Percentiles rank a stretch among this genome's conserved stretches.
Conservation (phyloP, 352 stramenopile species). For the Globisporangium radiosum region DNA sequence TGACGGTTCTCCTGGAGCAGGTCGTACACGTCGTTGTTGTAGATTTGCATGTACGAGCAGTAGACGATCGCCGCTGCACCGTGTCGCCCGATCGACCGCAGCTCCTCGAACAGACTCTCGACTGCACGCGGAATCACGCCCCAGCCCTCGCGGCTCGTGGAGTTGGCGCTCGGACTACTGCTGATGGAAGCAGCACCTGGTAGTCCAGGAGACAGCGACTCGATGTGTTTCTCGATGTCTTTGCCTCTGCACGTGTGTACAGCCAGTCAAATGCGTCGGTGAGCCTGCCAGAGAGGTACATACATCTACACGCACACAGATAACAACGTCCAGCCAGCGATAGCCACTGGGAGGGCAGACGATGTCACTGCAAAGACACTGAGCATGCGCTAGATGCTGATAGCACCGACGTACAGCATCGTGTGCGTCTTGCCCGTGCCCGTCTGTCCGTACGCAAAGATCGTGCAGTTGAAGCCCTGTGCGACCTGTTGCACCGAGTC, state of each 20-base stretch:
- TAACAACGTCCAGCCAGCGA: no score
- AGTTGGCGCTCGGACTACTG: constrained; percentile 1
- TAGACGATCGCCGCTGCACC: constrained; percentile 67
- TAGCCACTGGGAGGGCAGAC: not conserved
- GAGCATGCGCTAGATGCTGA: not conserved
- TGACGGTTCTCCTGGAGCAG: constrained; percentile 59
- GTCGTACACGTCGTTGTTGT: constrained; percentile 83
- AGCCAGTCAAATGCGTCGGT: not conserved
- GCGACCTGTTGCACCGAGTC: constrained; percentile 72
- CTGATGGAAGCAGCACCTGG: not conserved
- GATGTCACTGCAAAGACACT: not conserved
- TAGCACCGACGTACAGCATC: constrained; percentile 52
- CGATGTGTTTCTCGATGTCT: constrained; percentile 42
- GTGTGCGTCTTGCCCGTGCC: constrained; percentile 89
- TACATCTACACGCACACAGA: not conserved
- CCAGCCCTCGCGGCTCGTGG: constrained; percentile 25
- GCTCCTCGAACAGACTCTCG: constrained; percentile 76
- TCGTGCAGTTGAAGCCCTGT: constrained; percentile 87
- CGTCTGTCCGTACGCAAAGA: constrained; percentile 90
- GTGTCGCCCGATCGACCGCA: constrained; percentile 35
- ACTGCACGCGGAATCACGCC: constrained; percentile 85
- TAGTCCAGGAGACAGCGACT: constrained; percentile 3
- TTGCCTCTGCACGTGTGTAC: constrained; percentile 25
- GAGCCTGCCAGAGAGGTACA: not conserved
- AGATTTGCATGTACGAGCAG: constrained; percentile 91